These are phyloP conservation scores for Eutrema heterophyllum DNA, from an alignment of 345 rosid genomes.

Conservation along the genomic window DNA sequence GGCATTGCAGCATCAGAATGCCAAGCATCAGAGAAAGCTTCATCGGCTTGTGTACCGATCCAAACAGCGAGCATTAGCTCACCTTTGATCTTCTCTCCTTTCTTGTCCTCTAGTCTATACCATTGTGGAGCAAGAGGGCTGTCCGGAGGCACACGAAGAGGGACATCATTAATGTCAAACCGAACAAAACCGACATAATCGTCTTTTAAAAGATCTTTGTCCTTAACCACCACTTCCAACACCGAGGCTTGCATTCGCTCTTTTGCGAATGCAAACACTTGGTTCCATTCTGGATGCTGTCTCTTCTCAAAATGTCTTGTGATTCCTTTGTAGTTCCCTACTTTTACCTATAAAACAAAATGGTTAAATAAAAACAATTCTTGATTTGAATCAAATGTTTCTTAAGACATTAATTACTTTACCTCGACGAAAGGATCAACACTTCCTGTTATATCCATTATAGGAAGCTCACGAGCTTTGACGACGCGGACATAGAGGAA, in stretches of 20 bases:
- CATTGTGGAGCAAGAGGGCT: slow-evolving; percentile 98
- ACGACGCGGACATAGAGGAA: slow-evolving; percentile 91
- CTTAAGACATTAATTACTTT: background rate
- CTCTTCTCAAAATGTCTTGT: slow-evolving; percentile 88
- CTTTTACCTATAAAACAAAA: slow-evolving; percentile 44
- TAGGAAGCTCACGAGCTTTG: slow-evolving; percentile 93
- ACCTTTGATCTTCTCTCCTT: slow-evolving; percentile 76
- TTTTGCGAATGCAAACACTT: slow-evolving; percentile 94
- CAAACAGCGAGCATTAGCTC: slow-evolving; percentile 97
- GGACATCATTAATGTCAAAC: slow-evolving; percentile 82
- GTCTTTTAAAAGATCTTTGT: slow-evolving; percentile 83
- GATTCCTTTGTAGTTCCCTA: slow-evolving; percentile 91
- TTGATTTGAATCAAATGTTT: background rate
- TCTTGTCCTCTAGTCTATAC: slow-evolving; percentile 86
- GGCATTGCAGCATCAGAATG: slow-evolving; percentile 96
- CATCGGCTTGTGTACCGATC: slow-evolving; percentile 99
- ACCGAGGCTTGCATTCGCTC: slow-evolving; percentile 89
- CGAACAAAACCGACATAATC: slow-evolving; percentile 80
- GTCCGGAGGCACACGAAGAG: slow-evolving; percentile 92
- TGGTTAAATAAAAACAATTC: background rate
- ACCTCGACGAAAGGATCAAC: slow-evolving; percentile 95
- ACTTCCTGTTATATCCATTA: slow-evolving; percentile 86
- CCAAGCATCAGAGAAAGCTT: slow-evolving; percentile 98
- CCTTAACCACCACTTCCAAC: slow-evolving; percentile 80
- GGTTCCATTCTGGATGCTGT: slow-evolving; percentile 90